Percentiles rank a stretch among this genome's conserved stretches.
Conservation (phyloP, 2,329 filamentous ascomycete species). For the Fusarium lyarnte region DNA sequence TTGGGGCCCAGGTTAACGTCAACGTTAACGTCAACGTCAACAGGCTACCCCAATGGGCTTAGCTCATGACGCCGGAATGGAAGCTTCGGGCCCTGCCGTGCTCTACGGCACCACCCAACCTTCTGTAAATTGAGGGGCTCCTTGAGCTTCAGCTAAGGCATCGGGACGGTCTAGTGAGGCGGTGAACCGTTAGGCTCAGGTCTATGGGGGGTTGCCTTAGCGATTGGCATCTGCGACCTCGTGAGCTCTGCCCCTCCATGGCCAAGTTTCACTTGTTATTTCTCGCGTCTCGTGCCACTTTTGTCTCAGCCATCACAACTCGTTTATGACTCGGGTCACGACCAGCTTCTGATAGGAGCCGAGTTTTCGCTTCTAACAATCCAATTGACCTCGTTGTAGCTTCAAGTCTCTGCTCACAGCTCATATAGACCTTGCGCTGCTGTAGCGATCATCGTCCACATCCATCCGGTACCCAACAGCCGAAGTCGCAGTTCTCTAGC, state of each 20-base stretch:
- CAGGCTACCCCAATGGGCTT: constrained; percentile 16
- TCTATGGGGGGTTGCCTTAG: constrained; percentile 23
- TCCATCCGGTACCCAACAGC: not conserved
- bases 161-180: constrained; percentile 4
- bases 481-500: not conserved
- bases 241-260: constrained; percentile 31
- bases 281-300: constrained; percentile 25
- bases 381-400: not conserved
- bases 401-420: not conserved
- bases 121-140: constrained; percentile 18
- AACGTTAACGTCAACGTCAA: constrained; percentile 24
- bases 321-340: not conserved
- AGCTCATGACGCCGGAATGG: constrained; percentile 3
- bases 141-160: constrained; percentile 4
- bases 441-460: not conserved
- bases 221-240: constrained; percentile 33
- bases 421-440: constrained; percentile 1
- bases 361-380: not conserved
- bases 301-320: constrained; percentile 11
- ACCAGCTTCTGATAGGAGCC: not conserved
- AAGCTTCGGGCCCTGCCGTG: constrained; percentile 19
- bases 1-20: not conserved
- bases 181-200: constrained; percentile 20
- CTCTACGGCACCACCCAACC: not conserved
- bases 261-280: constrained; percentile 13